phyloP scores from a whole-genome alignment of 208 protist genomes.

The Acanthamoeba sp. region DNA sequence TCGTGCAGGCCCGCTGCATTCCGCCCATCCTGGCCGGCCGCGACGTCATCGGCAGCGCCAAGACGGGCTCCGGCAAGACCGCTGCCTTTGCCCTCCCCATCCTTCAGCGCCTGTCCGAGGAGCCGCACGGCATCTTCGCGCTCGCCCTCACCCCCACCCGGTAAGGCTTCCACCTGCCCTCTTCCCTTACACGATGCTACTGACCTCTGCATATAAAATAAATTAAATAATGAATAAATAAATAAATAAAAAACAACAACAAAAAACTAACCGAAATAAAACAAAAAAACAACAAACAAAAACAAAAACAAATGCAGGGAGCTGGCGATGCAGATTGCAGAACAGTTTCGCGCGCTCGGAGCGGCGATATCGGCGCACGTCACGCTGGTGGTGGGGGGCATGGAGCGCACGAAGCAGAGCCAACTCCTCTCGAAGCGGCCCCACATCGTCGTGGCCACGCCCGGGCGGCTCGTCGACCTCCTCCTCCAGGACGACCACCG shows the following conservation, averaged over 20 bases:
- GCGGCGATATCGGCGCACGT: constrained; percentile 74
- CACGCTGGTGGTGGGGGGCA: constrained; percentile 83
- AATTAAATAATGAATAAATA: too few species aligned
- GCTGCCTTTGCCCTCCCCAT: constrained; percentile 98
- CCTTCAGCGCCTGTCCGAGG: constrained; percentile 94
- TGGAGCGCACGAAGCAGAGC: constrained; percentile 86
- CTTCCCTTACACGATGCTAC: too few species aligned
- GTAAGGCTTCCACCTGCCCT: too few species aligned
- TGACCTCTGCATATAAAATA: too few species aligned
- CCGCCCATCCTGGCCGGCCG: constrained; percentile 83
- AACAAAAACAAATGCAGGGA: too few species aligned
- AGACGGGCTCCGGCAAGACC: constrained; percentile 98
- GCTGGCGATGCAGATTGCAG: constrained; percentile 95
- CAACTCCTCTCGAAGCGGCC: constrained; percentile 81
- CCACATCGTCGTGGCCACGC: constrained; percentile 90
- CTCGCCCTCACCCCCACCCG: constrained; percentile 97
- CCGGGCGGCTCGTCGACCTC: constrained; percentile 87
- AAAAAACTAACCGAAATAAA: too few species aligned
- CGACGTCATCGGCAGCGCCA: constrained; percentile 95
- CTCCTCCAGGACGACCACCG: constrained; percentile 61
- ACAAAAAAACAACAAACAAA: too few species aligned
- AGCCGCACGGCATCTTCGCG: constrained; percentile 98
- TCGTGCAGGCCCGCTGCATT: constrained; percentile 20
- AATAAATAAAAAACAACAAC: too few species aligned
- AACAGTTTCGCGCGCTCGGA: constrained; percentile 86